Evolutionary conservation across 345 rosid genomes (phyloP), one percentile per base, ranked within the genome.

Genomic region (Barbarea vulgaris): DNA sequence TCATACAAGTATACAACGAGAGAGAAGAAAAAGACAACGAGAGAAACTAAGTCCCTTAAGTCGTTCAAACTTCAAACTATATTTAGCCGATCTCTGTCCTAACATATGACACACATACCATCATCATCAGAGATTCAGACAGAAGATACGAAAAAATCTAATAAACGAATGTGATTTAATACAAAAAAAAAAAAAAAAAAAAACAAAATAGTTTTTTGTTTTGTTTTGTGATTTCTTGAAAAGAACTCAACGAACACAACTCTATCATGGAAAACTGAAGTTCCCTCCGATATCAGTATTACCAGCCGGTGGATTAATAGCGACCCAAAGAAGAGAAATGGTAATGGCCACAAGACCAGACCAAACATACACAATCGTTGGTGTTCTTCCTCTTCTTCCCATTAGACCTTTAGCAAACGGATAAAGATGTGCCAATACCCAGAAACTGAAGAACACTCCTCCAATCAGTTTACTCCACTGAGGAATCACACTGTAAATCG

Each of bases 391-490:
- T 76, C 98, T 79, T 79, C 98, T 85, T 75, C 98, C 98, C 98
- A 91, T 94, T 0, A 94, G 86, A 13, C 98, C 98, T 83, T 94
- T 94, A 0, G 97, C 97, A 6, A 94, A 94, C 5, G 98, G 98
- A 61, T 94, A 94, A n/a, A 94, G 88, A 85, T 94, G 98, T 67
- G 97, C 97, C 89, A 94, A 84, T 0, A 92, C 98, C 98, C 98
- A 94, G 83, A 94, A 94, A 66, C 98, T 94, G 79, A 94, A 94
- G 89, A 94, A 94, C 60, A 94, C 93, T 54, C 98, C 98, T 22
- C 98, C 98, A 28, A 94, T 47, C 56, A 94, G 57, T 12, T 84
- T 81, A 77, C 97, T 94, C 98, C 98, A 94, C 48, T 94, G 85
- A 0, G 98, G 98, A 14, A 90, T 75, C 15, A 74, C 83, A 25